Evolutionary conservation across 345 rosid species (phyloP), one percentile per base, ranked within the genome.

Genomic region (Rhodamnia rubescens): DNA sequence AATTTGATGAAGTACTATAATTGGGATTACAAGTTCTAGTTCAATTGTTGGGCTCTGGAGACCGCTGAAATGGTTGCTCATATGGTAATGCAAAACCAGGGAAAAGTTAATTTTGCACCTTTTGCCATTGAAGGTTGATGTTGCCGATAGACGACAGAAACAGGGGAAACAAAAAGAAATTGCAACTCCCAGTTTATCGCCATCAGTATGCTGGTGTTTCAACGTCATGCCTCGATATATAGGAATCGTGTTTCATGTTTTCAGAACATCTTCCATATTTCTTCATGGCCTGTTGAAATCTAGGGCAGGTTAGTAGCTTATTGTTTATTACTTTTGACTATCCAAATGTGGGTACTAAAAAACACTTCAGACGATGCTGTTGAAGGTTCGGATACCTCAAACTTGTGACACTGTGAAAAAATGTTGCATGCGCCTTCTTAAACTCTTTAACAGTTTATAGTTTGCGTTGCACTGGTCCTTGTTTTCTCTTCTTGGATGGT

Each of bases 41-140:
- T 64, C 44, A 64, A 32, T 78, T 84, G 89, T 59, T 92, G 93
- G 98, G 98, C 98, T 85, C 90, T 94, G 86, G 98, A 94, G 57
- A 94, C 98, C 69, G 97, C 97, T 36, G 99, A 97, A 90, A 36
- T 36, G 40, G 40, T 36, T 36, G 40, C 40, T 36, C 2, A 92
- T 85, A 94, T 94, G 94, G 94, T 96, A 74, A 54, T 93, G 85
- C 91, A 93, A 86, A 94, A 91, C 80, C 89, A 94, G 83, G 85
- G 87, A 11, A 82, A 86, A 52, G 92, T 94, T 44, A 93, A 89
- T 88, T 58, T 82, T 84, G 84, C 92, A 51, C 82, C 92, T 83
- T 96, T 95, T 91, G 74, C 90, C 32, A 89, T 93, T 88, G 87
- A 89, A 82, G 91, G 90, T 83, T 90, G 91, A 81, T 91, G 90